A percentile compares a stretch with the other conserved stretches of the same genome.
Evolutionary conservation across 805 yeast genomes (phyloP).

Genomic region (Zygotorulaspora chibaensis): DNA sequence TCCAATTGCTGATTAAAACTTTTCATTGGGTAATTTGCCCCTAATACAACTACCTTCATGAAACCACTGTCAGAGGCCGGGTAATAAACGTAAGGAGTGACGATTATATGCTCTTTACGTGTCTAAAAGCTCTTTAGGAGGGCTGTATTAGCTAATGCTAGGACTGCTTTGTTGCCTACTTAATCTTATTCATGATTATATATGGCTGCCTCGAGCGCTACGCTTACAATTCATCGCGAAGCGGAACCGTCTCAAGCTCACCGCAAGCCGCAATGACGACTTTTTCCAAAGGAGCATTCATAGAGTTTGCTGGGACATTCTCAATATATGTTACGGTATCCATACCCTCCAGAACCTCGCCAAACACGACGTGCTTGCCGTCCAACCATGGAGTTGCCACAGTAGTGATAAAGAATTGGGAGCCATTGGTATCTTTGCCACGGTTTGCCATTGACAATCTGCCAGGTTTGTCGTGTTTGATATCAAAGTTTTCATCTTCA

Average conservation of each 20-base stretch:
- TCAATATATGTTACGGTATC: constrained; percentile 78
- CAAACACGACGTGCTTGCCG: constrained; percentile 93
- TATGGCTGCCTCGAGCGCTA: neutral
- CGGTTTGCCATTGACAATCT: constrained; percentile 76
- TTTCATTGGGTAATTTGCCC: constrained; percentile 2
- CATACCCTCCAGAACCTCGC: constrained; percentile 85
- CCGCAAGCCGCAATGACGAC: constrained; percentile 70
- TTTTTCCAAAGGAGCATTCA: constrained; percentile 68
- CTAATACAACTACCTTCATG: neutral
- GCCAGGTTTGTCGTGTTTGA: constrained; percentile 68
- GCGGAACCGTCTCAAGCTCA: constrained; percentile 42
- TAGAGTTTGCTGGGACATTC: constrained; percentile 58
- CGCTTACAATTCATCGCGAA: constrained; percentile 11
- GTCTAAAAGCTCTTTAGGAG: neutral
- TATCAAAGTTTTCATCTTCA: constrained; percentile 61
- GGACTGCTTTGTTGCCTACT: neutral
- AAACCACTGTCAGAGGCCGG: constrained; percentile 1
- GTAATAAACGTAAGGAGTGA: constrained; percentile 7
- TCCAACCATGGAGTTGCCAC: constrained; percentile 89
- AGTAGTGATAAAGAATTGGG: constrained; percentile 87
- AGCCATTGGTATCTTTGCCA: constrained; percentile 79
- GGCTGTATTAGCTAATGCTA: neutral
- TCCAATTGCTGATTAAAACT: neutral
- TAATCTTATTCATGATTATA: neutral
- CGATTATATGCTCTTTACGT: constrained; percentile 3